Conservation (phyloP, 495 filamentous ascomycete species). For the Penicillium robsamsonii region DNA sequence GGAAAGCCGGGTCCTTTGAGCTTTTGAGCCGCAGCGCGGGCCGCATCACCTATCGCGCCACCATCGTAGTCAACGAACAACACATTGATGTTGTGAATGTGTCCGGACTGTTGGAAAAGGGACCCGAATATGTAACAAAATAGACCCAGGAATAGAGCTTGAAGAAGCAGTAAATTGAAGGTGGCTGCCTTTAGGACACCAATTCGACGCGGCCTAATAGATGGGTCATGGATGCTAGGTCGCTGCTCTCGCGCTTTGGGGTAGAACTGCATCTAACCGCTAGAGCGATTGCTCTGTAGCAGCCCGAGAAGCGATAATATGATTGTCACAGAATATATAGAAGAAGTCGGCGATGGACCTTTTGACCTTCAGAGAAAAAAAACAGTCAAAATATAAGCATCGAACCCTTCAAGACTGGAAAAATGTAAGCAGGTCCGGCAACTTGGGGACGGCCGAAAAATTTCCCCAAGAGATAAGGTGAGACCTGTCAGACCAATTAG, state of each 20-base stretch:
- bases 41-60: slow-evolving; percentile 41
- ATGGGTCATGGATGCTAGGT: slow-evolving; percentile 24
- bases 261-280: slow-evolving; percentile 20
- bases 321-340: not conserved
- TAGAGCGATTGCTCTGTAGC: not conserved
- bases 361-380: not conserved
- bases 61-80: slow-evolving; percentile 54
- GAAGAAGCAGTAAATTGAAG: slow-evolving; percentile 24
- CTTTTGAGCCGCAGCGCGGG: slow-evolving; percentile 40
- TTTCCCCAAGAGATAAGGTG: not conserved
- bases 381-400: not conserved
- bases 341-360: not conserved
- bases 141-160: slow-evolving; percentile 43
- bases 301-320: not conserved
- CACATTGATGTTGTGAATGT: slow-evolving; percentile 44
- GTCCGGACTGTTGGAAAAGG: slow-evolving; percentile 38
- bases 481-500: no score
- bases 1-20: slow-evolving; percentile 40
- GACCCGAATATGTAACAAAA: slow-evolving; percentile 50
- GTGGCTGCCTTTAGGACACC: slow-evolving; percentile 20
- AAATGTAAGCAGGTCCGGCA: not conserved
- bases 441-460: not conserved
- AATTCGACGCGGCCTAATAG: slow-evolving; percentile 23
- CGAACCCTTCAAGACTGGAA: not conserved
- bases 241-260: slow-evolving; percentile 23